Evolutionary conservation across 176 grass and related monocot species (phyloP).

Genomic region (Typha latifolia): DNA sequence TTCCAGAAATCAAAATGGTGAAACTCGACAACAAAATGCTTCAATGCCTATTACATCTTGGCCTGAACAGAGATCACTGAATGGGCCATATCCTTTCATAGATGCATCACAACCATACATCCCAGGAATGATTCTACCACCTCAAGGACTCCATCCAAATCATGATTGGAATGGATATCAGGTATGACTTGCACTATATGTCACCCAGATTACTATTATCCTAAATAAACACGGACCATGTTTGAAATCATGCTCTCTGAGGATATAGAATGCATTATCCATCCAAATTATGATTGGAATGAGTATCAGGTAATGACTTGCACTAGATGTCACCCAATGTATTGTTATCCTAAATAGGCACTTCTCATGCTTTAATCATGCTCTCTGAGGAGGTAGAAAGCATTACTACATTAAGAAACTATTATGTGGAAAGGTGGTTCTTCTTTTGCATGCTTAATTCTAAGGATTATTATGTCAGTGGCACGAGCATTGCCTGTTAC

Average conservation of each 20-base stretch:
- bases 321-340: no score
- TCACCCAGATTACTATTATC: background rate
- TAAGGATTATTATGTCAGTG: no score
- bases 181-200: slow-evolving; percentile 23
- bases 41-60: slow-evolving; percentile 33
- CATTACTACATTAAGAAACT: no score
- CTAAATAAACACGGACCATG: background rate
- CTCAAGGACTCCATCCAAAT: slow-evolving; percentile 62
- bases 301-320: no score
- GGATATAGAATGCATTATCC: no score
- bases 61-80: slow-evolving; percentile 43
- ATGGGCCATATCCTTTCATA: slow-evolving; percentile 45
- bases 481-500: no score
- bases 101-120: slow-evolving; percentile 50
- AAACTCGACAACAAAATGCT: slow-evolving; percentile 38
- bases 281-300: no score
- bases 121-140: slow-evolving; percentile 48
- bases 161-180: slow-evolving; percentile 60
- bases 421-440: no score
- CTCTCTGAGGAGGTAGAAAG: no score
- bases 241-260: background rate
- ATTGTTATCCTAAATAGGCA: no score
- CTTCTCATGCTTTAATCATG: no score
- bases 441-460: no score
- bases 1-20: slow-evolving; percentile 35